These are phyloP conservation scores for Nicotiana tomentosiformis DNA, from an alignment of 257 asterid species.

Conservation along the genomic window DNA sequence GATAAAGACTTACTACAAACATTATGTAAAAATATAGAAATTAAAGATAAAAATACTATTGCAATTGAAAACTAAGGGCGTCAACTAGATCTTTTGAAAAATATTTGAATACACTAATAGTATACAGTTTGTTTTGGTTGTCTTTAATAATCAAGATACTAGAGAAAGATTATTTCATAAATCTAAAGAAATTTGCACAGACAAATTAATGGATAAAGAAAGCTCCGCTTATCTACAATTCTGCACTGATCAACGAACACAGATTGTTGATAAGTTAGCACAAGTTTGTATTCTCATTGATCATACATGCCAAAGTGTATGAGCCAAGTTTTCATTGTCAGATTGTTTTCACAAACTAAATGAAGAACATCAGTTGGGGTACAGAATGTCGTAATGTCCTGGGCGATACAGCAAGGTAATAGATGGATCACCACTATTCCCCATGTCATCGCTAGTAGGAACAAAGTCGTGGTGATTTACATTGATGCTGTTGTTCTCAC, in stretches of 20 bases:
- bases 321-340: neutral
- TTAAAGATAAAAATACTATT: too few species aligned
- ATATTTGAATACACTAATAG: too few species aligned
- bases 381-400: slow-evolving; percentile 90
- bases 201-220: neutral
- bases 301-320: neutral
- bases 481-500: slow-evolving; percentile 64
- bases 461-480: slow-evolving; percentile 92
- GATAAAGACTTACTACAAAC: too few species aligned
- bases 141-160: too few species aligned
- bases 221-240: neutral
- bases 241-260: neutral
- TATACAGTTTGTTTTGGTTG: too few species aligned
- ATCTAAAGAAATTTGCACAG: too few species aligned
- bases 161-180: too few species aligned
- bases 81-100: too few species aligned
- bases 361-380: slow-evolving; percentile 40
- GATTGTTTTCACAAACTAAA: neutral
- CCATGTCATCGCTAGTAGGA: slow-evolving; percentile 29
- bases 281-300: neutral
- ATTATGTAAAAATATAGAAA: too few species aligned
- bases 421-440: slow-evolving; percentile 38
- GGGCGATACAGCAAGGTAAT: slow-evolving; percentile 87
- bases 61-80: too few species aligned
- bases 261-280: neutral